Percentiles rank a stretch among this genome's conserved stretches.
These are phyloP conservation scores for Musa beccarii DNA, from an alignment of 176 grass and related monocot species.

Conservation along the genomic window DNA sequence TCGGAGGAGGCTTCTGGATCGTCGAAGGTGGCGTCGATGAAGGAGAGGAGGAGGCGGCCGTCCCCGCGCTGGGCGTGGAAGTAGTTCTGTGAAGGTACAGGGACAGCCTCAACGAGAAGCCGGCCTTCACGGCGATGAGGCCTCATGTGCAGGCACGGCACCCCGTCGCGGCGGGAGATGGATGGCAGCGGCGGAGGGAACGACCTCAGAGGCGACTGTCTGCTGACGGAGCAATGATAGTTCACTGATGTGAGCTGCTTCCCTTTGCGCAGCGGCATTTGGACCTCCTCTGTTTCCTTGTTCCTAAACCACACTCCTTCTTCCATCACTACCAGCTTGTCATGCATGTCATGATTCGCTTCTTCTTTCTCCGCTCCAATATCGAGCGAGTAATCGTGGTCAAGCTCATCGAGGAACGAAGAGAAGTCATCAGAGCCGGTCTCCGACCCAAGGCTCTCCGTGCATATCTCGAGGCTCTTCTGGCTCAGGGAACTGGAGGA, in stretches of 20 bases:
- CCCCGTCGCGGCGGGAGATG: constrained; percentile 61
- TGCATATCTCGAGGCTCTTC: constrained; percentile 92
- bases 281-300: neutral
- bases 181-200: constrained; percentile 78
- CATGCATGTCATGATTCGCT: neutral
- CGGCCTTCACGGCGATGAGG: constrained; percentile 53
- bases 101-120: constrained; percentile 67
- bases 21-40: constrained; percentile 41
- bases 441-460: constrained; percentile 95
- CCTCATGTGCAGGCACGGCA: constrained; percentile 65
- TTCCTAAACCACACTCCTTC: neutral
- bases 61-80: constrained; percentile 56
- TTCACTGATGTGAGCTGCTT: constrained; percentile 49
- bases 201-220: constrained; percentile 23
- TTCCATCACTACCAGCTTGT: constrained; percentile 13
- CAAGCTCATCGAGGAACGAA: constrained; percentile 25
- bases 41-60: constrained; percentile 68
- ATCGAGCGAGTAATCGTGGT: neutral
- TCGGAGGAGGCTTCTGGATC: neutral
- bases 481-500: constrained; percentile 77
- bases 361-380: neutral
- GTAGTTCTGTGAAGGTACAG: constrained; percentile 63
- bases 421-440: constrained; percentile 53
- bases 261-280: neutral
- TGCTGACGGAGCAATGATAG: constrained; percentile 51